These are phyloP conservation scores for Leishmania major DNA, from an alignment of 208 protist species.

Conservation along the genomic window DNA sequence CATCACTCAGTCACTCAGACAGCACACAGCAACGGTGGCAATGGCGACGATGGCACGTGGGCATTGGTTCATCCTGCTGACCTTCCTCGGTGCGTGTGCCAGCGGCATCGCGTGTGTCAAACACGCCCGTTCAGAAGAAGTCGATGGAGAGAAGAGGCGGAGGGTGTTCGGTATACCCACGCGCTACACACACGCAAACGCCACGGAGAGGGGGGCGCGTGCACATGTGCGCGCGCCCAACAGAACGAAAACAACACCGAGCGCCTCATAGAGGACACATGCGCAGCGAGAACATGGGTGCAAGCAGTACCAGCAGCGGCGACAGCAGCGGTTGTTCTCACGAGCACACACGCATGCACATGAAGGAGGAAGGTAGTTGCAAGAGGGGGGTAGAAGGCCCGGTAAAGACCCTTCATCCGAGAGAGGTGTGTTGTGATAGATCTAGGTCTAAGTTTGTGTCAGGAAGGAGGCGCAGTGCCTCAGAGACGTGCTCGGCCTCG, in stretches of 20 bases:
- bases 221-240: neutral
- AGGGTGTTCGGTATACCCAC: neutral
- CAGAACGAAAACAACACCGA: neutral
- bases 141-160: neutral
- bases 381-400: neutral
- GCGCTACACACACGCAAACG: neutral
- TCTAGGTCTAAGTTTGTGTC: slow-evolving; percentile 1
- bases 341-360: neutral
- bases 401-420: neutral
- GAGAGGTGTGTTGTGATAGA: neutral
- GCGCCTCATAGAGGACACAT: neutral
- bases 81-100: neutral
- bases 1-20: neutral
- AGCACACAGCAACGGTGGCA: neutral
- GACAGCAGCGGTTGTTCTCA: neutral
- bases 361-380: neutral
- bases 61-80: neutral
- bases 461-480: slow-evolving; percentile 1
- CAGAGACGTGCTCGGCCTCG: slow-evolving; percentile 18
- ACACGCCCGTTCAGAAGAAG: neutral
- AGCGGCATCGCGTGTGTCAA: neutral
- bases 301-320: neutral
- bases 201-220: neutral
- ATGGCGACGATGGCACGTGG: neutral
- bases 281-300: neutral